A percentile compares a stretch with the other conserved stretches of the same genome.
Conservation (phyloP, 371 early-diverging fungal genomes). For the Cladochytrium tenue region DNA sequence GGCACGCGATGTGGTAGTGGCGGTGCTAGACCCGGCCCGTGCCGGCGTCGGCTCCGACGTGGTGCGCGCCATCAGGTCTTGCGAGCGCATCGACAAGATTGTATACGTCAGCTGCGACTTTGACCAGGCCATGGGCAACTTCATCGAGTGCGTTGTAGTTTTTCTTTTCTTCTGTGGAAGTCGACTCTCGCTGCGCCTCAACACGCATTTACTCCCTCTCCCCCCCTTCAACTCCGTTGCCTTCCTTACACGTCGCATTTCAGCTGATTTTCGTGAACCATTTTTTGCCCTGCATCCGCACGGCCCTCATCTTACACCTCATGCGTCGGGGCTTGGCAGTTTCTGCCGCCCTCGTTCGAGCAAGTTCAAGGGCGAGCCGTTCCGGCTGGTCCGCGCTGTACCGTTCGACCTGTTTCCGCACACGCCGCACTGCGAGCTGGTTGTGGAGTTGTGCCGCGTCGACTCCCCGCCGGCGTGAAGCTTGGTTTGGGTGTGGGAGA, state of each 20-base stretch:
- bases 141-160: conserved; percentile 53
- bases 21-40: conserved; percentile 82
- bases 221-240: too few species aligned
- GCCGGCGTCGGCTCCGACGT: conserved; percentile 68
- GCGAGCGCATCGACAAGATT: conserved; percentile 57
- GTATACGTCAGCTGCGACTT: conserved; percentile 79
- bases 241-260: too few species aligned
- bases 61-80: conserved; percentile 64
- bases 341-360: conserved; percentile 67
- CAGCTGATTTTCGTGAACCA: conserved; percentile 2
- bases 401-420: conserved; percentile 83
- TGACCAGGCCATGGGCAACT: conserved; percentile 64
- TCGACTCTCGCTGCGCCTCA: not conserved
- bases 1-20: conserved; percentile 39
- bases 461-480: not conserved
- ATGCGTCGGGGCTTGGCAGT: conserved; percentile 22
- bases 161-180: not conserved
- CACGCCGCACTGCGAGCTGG: conserved; percentile 72
- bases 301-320: conserved; percentile 4
- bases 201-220: conserved; percentile 3
- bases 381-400: conserved; percentile 61
- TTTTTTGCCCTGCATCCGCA: not conserved
- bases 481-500: too few species aligned
- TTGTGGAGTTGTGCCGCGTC: conserved; percentile 61
- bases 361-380: conserved; percentile 59